Evolutionary conservation across 2,329 filamentous ascomycete species (phyloP).

Genomic region (Hymenoscyphus albidus): DNA sequence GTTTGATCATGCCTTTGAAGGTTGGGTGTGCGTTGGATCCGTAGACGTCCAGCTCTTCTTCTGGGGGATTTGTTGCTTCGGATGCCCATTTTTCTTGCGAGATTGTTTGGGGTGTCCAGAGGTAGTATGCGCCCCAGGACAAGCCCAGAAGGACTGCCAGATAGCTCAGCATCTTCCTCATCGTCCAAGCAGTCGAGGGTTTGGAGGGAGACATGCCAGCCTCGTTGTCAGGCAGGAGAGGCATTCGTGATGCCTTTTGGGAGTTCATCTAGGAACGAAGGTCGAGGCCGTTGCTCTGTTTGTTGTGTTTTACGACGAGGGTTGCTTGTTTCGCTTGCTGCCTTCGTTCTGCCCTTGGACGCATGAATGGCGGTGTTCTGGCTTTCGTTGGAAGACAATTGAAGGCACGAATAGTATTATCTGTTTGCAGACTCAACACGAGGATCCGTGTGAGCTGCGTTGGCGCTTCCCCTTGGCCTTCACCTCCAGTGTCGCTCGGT

Average conservation of each 20-base stretch:
- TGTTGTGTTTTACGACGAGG: not conserved
- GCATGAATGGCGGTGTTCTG: not conserved
- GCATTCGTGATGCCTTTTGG: not conserved
- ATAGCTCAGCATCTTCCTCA: conserved; percentile 6
- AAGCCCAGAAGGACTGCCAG: conserved; percentile 8
- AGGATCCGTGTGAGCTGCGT: too few relatives aligned
- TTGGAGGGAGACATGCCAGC: not conserved
- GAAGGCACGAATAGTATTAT: too few relatives aligned
- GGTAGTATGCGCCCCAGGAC: conserved; percentile 11
- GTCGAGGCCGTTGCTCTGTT: not conserved
- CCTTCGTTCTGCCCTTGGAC: not conserved
- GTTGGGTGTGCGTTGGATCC: conserved; percentile 23
- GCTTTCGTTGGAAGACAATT: not conserved
- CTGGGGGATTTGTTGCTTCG: not conserved
- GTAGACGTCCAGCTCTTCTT: conserved; percentile 7
- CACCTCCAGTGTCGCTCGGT: too few relatives aligned
- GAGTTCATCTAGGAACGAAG: not conserved
- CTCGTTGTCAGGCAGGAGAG: conserved; percentile 1
- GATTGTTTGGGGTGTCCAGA: not conserved
- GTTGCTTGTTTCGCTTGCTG: not conserved
- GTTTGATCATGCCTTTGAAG: conserved; percentile 29
- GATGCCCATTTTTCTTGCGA: not conserved
- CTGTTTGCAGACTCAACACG: too few relatives aligned
- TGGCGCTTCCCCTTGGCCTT: too few relatives aligned
- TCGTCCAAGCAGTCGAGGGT: not conserved